A percentile compares a stretch with the other conserved stretches of the same genome.
Evolutionary conservation across 768 basidiomycete species (phyloP).

Genomic region (Suillus paluster): DNA sequence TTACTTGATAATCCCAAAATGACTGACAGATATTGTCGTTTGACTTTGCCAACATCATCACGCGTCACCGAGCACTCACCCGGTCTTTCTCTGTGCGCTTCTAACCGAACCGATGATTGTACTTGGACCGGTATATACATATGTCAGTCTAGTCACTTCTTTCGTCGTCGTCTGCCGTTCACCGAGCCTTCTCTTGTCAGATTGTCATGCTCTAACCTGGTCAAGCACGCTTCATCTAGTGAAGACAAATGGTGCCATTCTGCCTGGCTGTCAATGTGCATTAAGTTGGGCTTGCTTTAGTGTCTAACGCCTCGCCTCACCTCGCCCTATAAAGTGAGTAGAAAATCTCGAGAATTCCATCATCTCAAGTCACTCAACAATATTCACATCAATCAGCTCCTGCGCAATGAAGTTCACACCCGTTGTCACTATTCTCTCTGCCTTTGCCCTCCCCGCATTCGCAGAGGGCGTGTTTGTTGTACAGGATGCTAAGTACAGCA

Average conservation of each 20-base stretch:
- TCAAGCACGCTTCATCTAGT: not conserved
- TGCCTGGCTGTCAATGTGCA: too few species aligned
- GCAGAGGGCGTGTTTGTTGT: not conserved
- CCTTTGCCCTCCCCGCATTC: not conserved
- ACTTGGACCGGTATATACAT: not conserved
- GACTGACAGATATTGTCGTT: too few species aligned
- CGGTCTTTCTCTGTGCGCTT: too few species aligned
- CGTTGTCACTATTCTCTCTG: conserved; percentile 11
- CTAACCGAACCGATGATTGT: not conserved
- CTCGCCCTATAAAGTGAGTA: not conserved
- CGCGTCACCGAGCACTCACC: too few species aligned
- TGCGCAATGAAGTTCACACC: conserved; percentile 7
- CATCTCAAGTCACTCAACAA: not conserved
- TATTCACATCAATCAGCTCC: not conserved
- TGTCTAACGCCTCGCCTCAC: not conserved
- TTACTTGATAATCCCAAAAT: too few species aligned
- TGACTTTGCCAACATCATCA: too few species aligned
- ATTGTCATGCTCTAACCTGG: not conserved
- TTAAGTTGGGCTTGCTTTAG: too few species aligned
- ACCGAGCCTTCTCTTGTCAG: not conserved
- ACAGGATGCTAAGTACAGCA: conserved; percentile 6
- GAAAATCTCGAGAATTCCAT: not conserved
- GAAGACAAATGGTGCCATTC: not conserved
- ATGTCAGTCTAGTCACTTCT: not conserved
- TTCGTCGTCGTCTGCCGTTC: too few species aligned